phyloP scores from a whole-genome alignment of 305 asterid species.

The Fraxinus nigra region DNA sequence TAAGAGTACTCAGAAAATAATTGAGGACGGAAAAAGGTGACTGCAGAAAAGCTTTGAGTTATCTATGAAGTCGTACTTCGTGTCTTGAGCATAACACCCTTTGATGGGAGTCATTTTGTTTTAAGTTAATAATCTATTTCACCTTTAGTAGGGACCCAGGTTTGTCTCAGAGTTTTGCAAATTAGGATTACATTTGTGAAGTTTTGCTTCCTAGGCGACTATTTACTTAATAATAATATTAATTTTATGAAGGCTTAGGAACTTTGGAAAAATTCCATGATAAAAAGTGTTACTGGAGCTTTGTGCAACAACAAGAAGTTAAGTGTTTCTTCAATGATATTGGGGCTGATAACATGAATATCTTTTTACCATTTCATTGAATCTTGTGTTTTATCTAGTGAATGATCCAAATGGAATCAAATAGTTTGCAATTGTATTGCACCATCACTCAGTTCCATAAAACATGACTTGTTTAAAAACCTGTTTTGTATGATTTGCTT shows the following conservation, averaged over 20 bases:
- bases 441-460: background rate
- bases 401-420: background rate
- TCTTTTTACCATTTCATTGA: background rate
- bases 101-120: background rate
- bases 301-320: background rate
- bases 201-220: background rate
- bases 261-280: background rate
- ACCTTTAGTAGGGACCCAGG: background rate
- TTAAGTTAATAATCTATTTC: background rate
- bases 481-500: background rate
- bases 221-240: background rate
- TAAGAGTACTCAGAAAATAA: background rate
- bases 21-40: background rate
- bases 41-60: background rate
- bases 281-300: background rate
- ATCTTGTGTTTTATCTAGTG: background rate
- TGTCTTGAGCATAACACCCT: background rate
- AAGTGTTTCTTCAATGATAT: background rate
- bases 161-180: background rate
- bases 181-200: background rate
- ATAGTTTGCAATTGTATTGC: background rate
- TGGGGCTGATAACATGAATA: background rate
- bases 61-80: background rate
- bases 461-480: background rate
- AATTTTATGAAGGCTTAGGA: background rate